Conservation (phyloP, 768 basidiomycete species). For the Roridomyces roridus region DNA sequence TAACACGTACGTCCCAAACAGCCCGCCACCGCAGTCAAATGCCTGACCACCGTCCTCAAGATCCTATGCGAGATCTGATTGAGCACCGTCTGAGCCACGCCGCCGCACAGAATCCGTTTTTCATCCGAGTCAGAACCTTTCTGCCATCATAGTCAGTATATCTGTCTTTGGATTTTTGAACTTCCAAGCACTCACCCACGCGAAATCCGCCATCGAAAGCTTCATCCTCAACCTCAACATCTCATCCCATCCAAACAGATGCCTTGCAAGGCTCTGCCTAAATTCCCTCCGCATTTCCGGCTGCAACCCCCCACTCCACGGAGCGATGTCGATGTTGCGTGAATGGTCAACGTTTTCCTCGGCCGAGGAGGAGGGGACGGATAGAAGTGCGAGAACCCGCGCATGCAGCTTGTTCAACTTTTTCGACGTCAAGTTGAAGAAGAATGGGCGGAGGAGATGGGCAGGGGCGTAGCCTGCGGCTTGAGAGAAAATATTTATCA, state of each 20-base stretch:
- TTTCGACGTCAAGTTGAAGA: constrained; percentile 49
- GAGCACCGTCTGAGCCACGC: constrained; percentile 57
- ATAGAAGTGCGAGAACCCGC: constrained; percentile 56
- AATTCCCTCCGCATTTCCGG: constrained; percentile 51
- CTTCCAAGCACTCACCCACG: constrained; percentile 44
- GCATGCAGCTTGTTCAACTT: constrained; percentile 45
- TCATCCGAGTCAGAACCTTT: constrained; percentile 53
- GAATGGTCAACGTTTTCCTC: too few relatives aligned
- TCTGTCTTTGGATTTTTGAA: neutral
- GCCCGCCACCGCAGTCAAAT: constrained; percentile 53
- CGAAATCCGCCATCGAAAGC: constrained; percentile 57
- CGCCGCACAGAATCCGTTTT: constrained; percentile 53
- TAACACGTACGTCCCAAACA: constrained; percentile 50
- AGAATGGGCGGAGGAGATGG: constrained; percentile 54
- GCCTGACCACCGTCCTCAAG: constrained; percentile 61
- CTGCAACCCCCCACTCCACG: constrained; percentile 36
- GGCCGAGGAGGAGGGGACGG: too few relatives aligned
- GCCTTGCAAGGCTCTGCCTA: constrained; percentile 53
- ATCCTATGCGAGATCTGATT: constrained; percentile 58
- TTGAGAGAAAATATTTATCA: constrained; percentile 14
- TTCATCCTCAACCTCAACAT: constrained; percentile 61
- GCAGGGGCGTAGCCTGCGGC: constrained; percentile 55
- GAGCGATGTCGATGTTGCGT: constrained; percentile 34
- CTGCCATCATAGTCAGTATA: constrained; percentile 32
- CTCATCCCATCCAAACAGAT: constrained; percentile 68